phyloP scores from a whole-genome alignment of 73 alveolate species.

The Blepharisma japonicum region DNA sequence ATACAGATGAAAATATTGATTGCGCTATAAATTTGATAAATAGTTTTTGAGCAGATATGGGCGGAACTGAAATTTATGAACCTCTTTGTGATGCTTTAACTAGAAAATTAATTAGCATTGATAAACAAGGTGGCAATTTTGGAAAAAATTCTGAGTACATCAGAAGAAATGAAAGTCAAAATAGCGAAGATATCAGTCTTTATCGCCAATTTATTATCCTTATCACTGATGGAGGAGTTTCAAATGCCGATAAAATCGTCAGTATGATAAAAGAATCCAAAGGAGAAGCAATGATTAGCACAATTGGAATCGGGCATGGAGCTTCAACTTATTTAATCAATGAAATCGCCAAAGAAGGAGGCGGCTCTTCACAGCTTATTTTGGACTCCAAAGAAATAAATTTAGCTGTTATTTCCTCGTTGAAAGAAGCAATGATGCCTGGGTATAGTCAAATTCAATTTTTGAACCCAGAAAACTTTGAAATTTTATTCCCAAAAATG shows the following conservation, averaged over 20 bases:
- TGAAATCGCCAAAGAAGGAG: conserved; percentile 59
- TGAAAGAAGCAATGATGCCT: conserved; percentile 44
- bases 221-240: conserved; percentile 95
- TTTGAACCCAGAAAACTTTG: too few relatives aligned
- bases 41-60: conserved; percentile 80
- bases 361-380: conserved; percentile 54
- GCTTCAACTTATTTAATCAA: conserved; percentile 35
- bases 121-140: too few relatives aligned
- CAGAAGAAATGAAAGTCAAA: too few relatives aligned
- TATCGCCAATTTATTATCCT: conserved; percentile 70
- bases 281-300: conserved; percentile 39
- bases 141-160: too few relatives aligned
- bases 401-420: conserved; percentile 46
- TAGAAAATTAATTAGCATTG: too few relatives aligned
- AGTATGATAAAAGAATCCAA: conserved; percentile 47
- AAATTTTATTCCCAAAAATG: too few relatives aligned
- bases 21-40: conserved; percentile 47
- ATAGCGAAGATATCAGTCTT: too few relatives aligned
- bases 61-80: conserved; percentile 75
- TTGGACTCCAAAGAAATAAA: conserved; percentile 41
- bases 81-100: background rate
- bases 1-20: conserved; percentile 46
- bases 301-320: conserved; percentile 65
- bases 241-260: conserved; percentile 60
- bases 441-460: background rate